A percentile compares a stretch with the other conserved stretches of the same genome.
These are phyloP conservation scores for Anaeromyces robustus DNA, from an alignment of 192 early-diverging fungal species.

Conservation along the genomic window DNA sequence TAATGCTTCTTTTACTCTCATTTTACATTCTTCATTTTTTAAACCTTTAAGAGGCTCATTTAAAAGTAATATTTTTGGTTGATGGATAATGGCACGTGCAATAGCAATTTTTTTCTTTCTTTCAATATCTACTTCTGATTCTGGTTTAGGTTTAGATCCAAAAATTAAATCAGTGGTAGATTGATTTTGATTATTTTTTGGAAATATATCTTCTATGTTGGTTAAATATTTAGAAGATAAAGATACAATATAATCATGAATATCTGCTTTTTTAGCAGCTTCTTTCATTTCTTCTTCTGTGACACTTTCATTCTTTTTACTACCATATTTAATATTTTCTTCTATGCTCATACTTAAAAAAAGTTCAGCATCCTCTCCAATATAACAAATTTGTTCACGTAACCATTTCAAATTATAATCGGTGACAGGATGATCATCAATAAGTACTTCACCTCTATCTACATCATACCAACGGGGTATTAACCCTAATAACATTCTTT, in stretches of 20 bases:
- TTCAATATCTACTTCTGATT: conserved; percentile 17
- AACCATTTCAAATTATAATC: background rate
- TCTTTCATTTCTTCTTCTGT: too few relatives aligned
- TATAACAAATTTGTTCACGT: background rate
- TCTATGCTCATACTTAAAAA: conserved; percentile 10
- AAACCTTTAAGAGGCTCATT: conserved; percentile 46
- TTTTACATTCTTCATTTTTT: conserved; percentile 44
- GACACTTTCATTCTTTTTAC: conserved; percentile 7
- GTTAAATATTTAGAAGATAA: conserved; percentile 35
- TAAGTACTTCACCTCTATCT: too few relatives aligned
- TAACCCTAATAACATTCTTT: too few relatives aligned
- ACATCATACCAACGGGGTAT: too few relatives aligned
- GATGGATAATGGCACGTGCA: background rate
- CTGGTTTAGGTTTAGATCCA: too few relatives aligned
- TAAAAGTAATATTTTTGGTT: background rate
- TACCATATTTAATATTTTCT: conserved; percentile 18
- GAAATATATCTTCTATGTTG: too few relatives aligned
- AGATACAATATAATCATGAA: too few relatives aligned
- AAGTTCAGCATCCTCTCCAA: conserved; percentile 3
- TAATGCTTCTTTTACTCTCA: conserved; percentile 1
- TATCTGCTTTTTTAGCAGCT: too few relatives aligned
- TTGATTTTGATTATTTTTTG: too few relatives aligned
- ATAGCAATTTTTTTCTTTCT: conserved; percentile 73
- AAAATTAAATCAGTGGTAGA: too few relatives aligned
- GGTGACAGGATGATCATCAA: too few relatives aligned